Conservation (phyloP, 1,139 yeast species). For the Candida tropicalis region DNA sequence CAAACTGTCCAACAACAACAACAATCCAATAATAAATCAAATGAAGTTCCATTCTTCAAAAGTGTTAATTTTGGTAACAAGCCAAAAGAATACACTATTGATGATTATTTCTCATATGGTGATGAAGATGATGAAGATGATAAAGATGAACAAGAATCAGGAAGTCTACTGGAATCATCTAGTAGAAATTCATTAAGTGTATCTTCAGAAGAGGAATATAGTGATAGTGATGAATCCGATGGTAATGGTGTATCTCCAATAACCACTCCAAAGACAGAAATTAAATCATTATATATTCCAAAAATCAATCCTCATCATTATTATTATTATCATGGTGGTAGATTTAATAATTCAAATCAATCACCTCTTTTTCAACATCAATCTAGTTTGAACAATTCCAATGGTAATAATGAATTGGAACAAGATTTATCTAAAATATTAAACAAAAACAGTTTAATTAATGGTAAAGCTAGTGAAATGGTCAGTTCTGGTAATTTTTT, state of each 20-base stretch:
- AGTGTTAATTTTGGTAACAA: conserved; percentile 39
- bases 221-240: conserved; percentile 14
- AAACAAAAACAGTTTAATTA: conserved; percentile 47
- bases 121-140: conserved; percentile 28
- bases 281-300: conserved; percentile 21
- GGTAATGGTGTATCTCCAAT: conserved; percentile 12
- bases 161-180: conserved; percentile 1
- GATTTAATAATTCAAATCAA: conserved; percentile 30
- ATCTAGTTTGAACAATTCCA: not conserved
- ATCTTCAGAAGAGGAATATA: not conserved
- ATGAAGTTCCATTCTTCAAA: conserved; percentile 38
- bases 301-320: conserved; percentile 37
- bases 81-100: conserved; percentile 37
- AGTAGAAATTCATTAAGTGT: conserved; percentile 6
- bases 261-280: conserved; percentile 20
- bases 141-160: conserved; percentile 13
- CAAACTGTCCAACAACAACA: not conserved
- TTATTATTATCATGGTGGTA: conserved; percentile 38
- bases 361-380: too few relatives aligned
- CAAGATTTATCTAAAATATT: conserved; percentile 36
- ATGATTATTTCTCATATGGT: conserved; percentile 41
- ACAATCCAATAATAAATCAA: conserved; percentile 4
- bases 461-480: conserved; percentile 59
- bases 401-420: conserved; percentile 24
- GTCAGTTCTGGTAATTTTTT: conserved; percentile 52